Evolutionary conservation across 352 stramenopile genomes (phyloP), one percentile per base, ranked within the genome.

Genomic region (Phytophthora litchii): DNA sequence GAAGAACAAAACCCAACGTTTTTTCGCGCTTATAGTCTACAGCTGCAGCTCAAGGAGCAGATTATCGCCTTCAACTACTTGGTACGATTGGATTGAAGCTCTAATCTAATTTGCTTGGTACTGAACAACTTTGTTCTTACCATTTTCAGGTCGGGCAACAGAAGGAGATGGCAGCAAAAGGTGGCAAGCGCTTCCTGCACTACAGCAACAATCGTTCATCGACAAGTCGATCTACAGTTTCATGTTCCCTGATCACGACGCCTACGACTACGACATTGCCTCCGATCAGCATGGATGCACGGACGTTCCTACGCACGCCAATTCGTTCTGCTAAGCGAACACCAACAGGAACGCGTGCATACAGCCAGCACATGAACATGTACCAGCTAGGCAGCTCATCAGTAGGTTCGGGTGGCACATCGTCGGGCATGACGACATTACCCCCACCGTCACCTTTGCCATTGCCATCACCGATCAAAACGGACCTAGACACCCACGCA

Each of bases 31-130:
- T 97, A 97, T 60, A 76, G 70, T 32, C 51, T 95, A 16, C 84
- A 93, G 32, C 70, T 97, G 12, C 79, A 91, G 57, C 76, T 97
- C 7, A 92, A 93, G 62, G 91, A 97, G 44, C 91, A 97, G 60
- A 93, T 97, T 53, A 58, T 92, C 13, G 80, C 88, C 8, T 97
- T 96, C 64, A 97, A 97, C 70, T 97, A 96, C 58, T 68, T 97
- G 25, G 89, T 97, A 76, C 38, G 44, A 42, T 10, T 12, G 19
- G 13, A 34, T 4, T 0, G 25, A 27, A 13, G n/a, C 42, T n/a
- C n/a, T 25, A 65, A 21, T 27, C 25, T 43, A 36, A n/a, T n/a
- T n/a, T n/a, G 23, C 41, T 21, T 13, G 21, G 25, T 21, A 50
- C 36, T 46, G 27, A 60, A 8, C 25, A 32, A 31, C 5, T 27